phyloP scores from a whole-genome alignment of 2,329 filamentous ascomycete species.

The Fusarium sp. region DNA sequence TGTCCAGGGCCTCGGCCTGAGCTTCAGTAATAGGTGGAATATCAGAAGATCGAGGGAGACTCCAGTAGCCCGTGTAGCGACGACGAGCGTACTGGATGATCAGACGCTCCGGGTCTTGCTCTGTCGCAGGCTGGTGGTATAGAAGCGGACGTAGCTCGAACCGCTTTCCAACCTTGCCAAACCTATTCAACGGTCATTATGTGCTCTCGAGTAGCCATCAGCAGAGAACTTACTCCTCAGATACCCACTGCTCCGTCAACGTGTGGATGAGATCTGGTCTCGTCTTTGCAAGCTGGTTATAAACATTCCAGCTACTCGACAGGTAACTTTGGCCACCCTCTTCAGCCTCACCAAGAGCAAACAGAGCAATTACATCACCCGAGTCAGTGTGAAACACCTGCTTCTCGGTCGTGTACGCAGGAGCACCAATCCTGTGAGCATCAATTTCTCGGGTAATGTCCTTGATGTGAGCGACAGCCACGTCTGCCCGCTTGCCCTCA shows the following conservation, averaged over 20 bases:
- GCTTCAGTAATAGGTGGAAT: slow-evolving; percentile 69
- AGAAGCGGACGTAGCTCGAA: slow-evolving; percentile 65
- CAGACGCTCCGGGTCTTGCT: slow-evolving; percentile 61
- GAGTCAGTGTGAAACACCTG: slow-evolving; percentile 26
- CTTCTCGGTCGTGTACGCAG: slow-evolving; percentile 9
- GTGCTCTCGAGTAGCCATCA: not conserved
- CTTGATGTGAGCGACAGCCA: slow-evolving; percentile 58
- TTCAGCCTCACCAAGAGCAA: slow-evolving; percentile 64
- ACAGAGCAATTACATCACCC: slow-evolving; percentile 69
- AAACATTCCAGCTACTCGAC: slow-evolving; percentile 69
- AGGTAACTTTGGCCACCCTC: slow-evolving; percentile 69
- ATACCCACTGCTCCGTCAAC: slow-evolving; percentile 62
- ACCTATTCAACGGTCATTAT: slow-evolving; percentile 52
- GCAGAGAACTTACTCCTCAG: slow-evolving; percentile 52
- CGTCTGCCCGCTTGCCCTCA: slow-evolving; percentile 59
- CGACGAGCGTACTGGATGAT: slow-evolving; percentile 72
- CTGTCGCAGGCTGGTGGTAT: slow-evolving; percentile 64
- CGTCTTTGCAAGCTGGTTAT: slow-evolving; percentile 70
- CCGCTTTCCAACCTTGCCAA: slow-evolving; percentile 59
- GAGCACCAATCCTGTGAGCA: not conserved
- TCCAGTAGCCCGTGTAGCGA: slow-evolving; percentile 68
- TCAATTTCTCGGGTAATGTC: slow-evolving; percentile 53
- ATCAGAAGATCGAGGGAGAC: slow-evolving; percentile 62
- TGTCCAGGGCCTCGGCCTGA: slow-evolving; percentile 65
- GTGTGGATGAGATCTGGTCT: slow-evolving; percentile 71